These are phyloP conservation scores for Pogostemon cablin DNA, from an alignment of 257 asterid genomes.

Conservation along the genomic window DNA sequence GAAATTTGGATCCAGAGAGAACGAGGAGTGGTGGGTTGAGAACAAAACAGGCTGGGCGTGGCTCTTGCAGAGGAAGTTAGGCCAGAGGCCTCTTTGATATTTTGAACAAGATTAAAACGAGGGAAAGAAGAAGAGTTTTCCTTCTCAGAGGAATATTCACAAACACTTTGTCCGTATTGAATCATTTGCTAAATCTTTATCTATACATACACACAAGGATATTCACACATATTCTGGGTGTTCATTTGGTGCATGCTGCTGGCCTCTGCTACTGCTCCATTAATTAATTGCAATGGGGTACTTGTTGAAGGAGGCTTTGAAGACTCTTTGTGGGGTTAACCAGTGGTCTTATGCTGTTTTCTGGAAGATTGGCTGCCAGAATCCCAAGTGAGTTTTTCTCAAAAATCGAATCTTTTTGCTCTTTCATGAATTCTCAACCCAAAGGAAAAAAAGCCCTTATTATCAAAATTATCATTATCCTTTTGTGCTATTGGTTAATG, in stretches of 20 bases:
- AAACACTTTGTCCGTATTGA: conserved; percentile 33
- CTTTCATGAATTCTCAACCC: not conserved
- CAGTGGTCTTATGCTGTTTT: conserved; percentile 98
- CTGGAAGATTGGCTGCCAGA: conserved; percentile 92
- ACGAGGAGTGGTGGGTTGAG: conserved; percentile 92
- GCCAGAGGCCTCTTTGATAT: conserved; percentile 25
- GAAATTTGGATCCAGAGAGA: conserved; percentile 89
- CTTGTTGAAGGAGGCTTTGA: conserved; percentile 90
- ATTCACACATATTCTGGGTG: conserved; percentile 27
- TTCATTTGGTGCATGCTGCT: conserved; percentile 39
- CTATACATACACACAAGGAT: conserved; percentile 18
- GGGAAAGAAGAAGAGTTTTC: conserved; percentile 26
- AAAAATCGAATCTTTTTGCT: conserved; percentile 15
- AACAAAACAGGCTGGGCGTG: conserved; percentile 97
- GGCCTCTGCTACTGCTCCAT: conserved; percentile 23
- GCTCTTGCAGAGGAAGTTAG: conserved; percentile 99
- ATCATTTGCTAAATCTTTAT: conserved; percentile 30
- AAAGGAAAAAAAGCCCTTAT: too few species aligned
- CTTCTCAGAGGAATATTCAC: conserved; percentile 36
- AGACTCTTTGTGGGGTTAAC: conserved; percentile 92
- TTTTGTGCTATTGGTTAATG: not conserved
- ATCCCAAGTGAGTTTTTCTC: conserved; percentile 71
- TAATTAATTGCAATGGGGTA: conserved; percentile 66
- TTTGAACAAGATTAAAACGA: conserved; percentile 5
- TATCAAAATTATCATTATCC: not conserved